Evolutionary conservation across 2,329 filamentous ascomycete genomes (phyloP).

Genomic region (Aspergillus uvarum): DNA sequence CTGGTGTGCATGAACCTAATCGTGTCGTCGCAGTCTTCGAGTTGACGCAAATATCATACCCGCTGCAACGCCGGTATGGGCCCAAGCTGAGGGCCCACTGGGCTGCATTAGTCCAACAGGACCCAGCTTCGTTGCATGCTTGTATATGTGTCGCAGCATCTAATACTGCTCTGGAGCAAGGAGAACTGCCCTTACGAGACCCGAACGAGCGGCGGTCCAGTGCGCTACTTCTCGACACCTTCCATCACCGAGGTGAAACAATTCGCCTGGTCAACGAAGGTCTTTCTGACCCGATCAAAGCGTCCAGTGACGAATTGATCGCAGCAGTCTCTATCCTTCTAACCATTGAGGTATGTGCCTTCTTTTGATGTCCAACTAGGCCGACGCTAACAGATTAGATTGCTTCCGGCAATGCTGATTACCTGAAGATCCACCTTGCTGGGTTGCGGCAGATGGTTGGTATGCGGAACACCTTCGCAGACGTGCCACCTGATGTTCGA

Average conservation of each 20-base stretch:
- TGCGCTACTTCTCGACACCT: slow-evolving; percentile 36
- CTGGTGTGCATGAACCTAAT: slow-evolving; percentile 8
- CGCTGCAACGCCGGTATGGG: slow-evolving; percentile 36
- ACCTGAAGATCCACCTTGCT: slow-evolving; percentile 42
- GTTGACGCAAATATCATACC: slow-evolving; percentile 37
- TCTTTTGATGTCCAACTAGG: background rate
- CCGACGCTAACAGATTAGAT: slow-evolving; percentile 29
- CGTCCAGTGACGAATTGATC: slow-evolving; percentile 41
- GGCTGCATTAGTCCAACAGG: slow-evolving; percentile 35
- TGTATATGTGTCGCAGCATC: slow-evolving; percentile 40
- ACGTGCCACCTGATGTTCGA: slow-evolving; percentile 38
- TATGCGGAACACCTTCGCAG: slow-evolving; percentile 38
- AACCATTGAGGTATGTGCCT: slow-evolving; percentile 37
- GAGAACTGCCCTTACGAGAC: slow-evolving; percentile 36
- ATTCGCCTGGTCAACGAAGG: slow-evolving; percentile 41
- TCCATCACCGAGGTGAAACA: slow-evolving; percentile 41
- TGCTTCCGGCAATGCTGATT: slow-evolving; percentile 40
- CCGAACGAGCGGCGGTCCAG: slow-evolving; percentile 31
- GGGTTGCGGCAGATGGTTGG: slow-evolving; percentile 42
- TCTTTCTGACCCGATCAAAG: slow-evolving; percentile 38
- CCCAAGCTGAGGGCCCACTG: slow-evolving; percentile 38
- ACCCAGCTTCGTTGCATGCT: slow-evolving; percentile 39
- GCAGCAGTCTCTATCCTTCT: slow-evolving; percentile 41
- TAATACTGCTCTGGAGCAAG: slow-evolving; percentile 34
- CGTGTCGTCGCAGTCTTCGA: slow-evolving; percentile 32